Conservation (phyloP, 2,329 filamentous ascomycete species). For the Xylaria sp. region DNA sequence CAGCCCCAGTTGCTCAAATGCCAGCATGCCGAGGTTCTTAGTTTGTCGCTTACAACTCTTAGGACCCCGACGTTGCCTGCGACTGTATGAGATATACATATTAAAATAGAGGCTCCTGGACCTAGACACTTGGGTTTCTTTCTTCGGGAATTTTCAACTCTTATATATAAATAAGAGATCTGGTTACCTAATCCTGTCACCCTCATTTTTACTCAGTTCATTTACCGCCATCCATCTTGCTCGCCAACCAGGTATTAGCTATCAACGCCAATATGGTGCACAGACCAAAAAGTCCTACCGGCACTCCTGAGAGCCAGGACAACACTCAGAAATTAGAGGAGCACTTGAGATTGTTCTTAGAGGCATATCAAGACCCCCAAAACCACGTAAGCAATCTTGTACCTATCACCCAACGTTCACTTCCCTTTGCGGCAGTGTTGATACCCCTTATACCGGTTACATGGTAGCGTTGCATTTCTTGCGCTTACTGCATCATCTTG, state of each 20-base stretch:
- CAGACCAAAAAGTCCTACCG: not conserved
- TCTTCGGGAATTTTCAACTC: no score
- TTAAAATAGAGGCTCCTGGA: no score
- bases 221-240: not conserved
- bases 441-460: not conserved
- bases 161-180: not conserved
- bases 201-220: not conserved
- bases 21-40: not conserved
- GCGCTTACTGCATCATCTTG: not conserved
- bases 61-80: not conserved
- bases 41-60: not conserved
- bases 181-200: not conserved
- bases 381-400: constrained; percentile 32
- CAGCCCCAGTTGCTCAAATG: not conserved
- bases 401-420: not conserved
- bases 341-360: constrained; percentile 25
- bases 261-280: constrained; percentile 15
- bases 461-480: not conserved
- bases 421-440: not conserved
- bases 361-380: constrained; percentile 27
- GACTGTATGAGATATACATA: no score
- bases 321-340: constrained; percentile 30
- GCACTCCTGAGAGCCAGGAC: constrained; percentile 3
- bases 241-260: not conserved
- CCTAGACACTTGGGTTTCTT: no score